These are phyloP conservation scores for Castanea sativa DNA, from an alignment of 306 rosid species.

Conservation along the genomic window DNA sequence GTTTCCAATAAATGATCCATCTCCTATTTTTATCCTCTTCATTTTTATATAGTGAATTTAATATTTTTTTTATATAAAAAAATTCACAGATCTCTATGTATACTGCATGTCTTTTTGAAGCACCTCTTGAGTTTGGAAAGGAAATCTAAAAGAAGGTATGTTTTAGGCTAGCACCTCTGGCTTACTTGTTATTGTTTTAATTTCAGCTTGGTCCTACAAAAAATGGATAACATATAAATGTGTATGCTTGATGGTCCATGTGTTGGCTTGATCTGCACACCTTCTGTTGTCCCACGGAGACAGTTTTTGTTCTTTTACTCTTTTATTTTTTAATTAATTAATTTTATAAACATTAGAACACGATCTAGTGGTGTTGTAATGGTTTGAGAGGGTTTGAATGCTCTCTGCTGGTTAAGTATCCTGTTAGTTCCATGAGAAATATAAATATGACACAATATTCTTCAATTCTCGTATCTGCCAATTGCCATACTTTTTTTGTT, in stretches of 20 bases:
- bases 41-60: no score
- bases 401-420: background rate
- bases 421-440: background rate
- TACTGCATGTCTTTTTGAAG: slow-evolving; percentile 68
- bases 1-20: no score
- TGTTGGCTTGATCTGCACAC: background rate
- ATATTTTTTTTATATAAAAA: no score
- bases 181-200: slow-evolving; percentile 11
- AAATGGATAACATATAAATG: background rate
- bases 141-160: slow-evolving; percentile 62
- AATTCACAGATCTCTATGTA: slow-evolving; percentile 54
- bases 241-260: background rate
- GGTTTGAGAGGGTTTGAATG: background rate
- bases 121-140: slow-evolving; percentile 46
- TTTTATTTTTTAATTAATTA: background rate
- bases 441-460: background rate
- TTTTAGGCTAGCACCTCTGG: background rate
- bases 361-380: background rate
- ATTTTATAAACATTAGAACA: background rate
- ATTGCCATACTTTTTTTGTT: no score
- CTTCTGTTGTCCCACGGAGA: background rate
- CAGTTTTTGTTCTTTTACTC: background rate
- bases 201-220: slow-evolving; percentile 10
- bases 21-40: no score
- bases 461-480: background rate